Evolutionary conservation across 1,284 basidiomycete species (phyloP).

Genomic region (Puccinia hordei): DNA sequence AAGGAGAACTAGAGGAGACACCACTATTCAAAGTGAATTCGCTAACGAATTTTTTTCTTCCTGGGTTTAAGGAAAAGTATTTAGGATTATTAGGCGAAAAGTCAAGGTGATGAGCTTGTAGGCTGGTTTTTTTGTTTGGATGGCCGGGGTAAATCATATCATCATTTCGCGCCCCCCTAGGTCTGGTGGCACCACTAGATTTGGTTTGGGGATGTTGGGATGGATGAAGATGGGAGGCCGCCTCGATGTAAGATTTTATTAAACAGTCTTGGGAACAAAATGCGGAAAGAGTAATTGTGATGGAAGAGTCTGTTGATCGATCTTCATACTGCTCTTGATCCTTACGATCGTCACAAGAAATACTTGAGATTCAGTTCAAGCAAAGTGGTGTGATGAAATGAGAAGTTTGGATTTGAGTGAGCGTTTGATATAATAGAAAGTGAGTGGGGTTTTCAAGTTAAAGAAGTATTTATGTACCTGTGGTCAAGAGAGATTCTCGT

Average conservation of each 20-base stretch:
- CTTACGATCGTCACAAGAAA: neutral
- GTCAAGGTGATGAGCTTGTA: neutral
- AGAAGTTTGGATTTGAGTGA: no score
- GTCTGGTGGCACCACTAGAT: neutral
- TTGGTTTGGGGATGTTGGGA: neutral
- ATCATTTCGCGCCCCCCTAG: neutral
- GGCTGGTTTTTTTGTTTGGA: neutral
- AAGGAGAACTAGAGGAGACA: constrained; percentile 6
- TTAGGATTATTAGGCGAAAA: neutral
- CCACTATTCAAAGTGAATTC: constrained; percentile 11
- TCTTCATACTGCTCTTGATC: neutral
- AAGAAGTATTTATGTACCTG: neutral
- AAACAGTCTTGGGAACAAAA: constrained; percentile 22
- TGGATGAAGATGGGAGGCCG: neutral
- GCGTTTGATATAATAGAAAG: no score
- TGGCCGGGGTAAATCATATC: constrained; percentile 1
- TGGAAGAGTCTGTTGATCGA: neutral
- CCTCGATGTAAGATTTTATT: constrained; percentile 11
- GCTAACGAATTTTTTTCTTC: constrained; percentile 8
- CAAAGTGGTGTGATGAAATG: no score
- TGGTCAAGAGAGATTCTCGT: constrained; percentile 1
- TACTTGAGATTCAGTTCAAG: neutral
- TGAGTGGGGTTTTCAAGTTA: no score
- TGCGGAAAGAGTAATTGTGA: neutral
- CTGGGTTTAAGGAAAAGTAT: neutral